These are phyloP conservation scores for Cunninghamia lanceolata DNA, from an alignment of 75 land plant species.

Conservation along the genomic window DNA sequence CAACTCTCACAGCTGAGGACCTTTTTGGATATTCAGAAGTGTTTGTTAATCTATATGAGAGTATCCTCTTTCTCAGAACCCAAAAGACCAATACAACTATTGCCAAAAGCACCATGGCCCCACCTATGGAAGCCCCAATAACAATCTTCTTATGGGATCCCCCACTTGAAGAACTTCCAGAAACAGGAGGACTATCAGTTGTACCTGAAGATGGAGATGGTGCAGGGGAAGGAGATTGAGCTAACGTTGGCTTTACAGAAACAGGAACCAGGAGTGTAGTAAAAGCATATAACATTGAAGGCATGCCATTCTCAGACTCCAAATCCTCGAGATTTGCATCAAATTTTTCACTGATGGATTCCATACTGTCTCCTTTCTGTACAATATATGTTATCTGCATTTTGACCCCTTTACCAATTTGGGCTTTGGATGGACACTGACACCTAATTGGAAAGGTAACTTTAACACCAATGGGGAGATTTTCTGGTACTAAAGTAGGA, in stretches of 20 bases:
- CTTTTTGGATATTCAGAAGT: neutral
- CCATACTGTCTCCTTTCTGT: conserved; percentile 23
- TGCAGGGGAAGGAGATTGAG: conserved; percentile 14
- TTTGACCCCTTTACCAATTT: conserved; percentile 22
- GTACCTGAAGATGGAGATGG: neutral
- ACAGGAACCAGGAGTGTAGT: conserved; percentile 37
- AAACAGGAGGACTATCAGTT: neutral
- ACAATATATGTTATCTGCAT: conserved; percentile 46
- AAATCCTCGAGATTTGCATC: conserved; percentile 13
- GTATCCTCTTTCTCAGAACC: neutral
- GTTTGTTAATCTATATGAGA: neutral
- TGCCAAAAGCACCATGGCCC: neutral
- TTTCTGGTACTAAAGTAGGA: conserved; percentile 27
- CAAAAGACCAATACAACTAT: neutral
- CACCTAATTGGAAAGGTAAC: conserved; percentile 50
- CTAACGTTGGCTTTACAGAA: conserved; percentile 10
- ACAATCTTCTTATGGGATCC: neutral
- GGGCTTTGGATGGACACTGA: conserved; percentile 44
- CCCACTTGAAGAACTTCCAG: neutral
- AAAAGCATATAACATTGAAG: neutral
- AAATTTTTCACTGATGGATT: conserved; percentile 16
- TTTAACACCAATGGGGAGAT: conserved; percentile 19
- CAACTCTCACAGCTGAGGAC: neutral
- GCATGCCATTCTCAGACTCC: conserved; percentile 19
- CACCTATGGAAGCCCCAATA: neutral